Evolutionary conservation across 352 stramenopile species (phyloP).

Genomic region (Pythium aquatile): DNA sequence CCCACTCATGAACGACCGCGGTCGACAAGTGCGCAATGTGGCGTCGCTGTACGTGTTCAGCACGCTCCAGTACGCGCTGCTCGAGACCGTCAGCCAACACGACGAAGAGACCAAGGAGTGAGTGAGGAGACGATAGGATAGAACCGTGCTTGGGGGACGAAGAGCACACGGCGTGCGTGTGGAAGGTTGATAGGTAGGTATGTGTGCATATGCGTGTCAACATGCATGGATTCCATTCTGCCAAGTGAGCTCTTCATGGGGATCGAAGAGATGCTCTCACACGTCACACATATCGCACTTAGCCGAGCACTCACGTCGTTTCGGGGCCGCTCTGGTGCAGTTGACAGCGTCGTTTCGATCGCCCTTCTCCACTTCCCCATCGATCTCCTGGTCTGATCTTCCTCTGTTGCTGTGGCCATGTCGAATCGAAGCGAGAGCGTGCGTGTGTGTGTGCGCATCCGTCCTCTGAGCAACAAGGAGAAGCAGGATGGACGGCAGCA

Average conservation of each 20-base stretch:
- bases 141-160: no score
- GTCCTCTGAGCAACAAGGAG: conserved; percentile 94
- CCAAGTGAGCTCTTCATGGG: not conserved
- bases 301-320: conserved; percentile 5
- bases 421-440: conserved; percentile 78
- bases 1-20: conserved; percentile 21
- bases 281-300: conserved; percentile 23
- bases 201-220: not conserved
- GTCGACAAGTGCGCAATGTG: conserved; percentile 25
- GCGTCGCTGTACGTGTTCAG: conserved; percentile 26
- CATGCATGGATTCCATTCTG: not conserved
- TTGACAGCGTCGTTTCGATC: conserved; percentile 4
- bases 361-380: not conserved
- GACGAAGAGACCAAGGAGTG: not conserved
- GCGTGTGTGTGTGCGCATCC: conserved; percentile 92
- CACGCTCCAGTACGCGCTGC: conserved; percentile 25
- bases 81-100: conserved; percentile 11
- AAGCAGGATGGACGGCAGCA: conserved; percentile 90
- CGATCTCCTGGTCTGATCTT: not conserved
- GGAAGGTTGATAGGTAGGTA: not conserved
- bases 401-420: conserved; percentile 16
- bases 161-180: not conserved
- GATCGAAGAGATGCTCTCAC: not conserved
- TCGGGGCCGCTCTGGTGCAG: not conserved
- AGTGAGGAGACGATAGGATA: not conserved